Percentiles rank a stretch among this genome's conserved stretches.
These are phyloP conservation scores for Plasmopara viticola DNA, from an alignment of 352 stramenopile genomes.

Conservation along the genomic window DNA sequence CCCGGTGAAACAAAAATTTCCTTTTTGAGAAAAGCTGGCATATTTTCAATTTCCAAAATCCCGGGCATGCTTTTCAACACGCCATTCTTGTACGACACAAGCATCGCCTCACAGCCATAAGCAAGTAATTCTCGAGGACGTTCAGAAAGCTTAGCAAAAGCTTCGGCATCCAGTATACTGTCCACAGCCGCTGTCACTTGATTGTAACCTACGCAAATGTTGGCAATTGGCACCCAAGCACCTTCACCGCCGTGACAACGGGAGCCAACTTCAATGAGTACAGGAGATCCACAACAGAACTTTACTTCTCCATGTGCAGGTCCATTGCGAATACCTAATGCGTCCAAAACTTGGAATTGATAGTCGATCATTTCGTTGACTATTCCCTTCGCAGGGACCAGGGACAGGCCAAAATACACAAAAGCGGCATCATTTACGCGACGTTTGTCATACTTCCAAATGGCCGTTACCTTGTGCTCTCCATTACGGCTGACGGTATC, in stretches of 20 bases:
- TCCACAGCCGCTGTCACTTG: constrained; percentile 90
- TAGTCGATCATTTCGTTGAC: constrained; percentile 82
- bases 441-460: constrained; percentile 98
- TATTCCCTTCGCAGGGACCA: constrained; percentile 59
- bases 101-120: constrained; percentile 90
- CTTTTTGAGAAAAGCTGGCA: constrained; percentile 90
- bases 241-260: constrained; percentile 94
- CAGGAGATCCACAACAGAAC: constrained; percentile 77
- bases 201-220: constrained; percentile 90
- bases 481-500: constrained; percentile 92
- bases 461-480: constrained; percentile 91
- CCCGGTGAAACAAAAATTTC: constrained; percentile 85
- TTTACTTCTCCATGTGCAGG: constrained; percentile 82
- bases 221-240: constrained; percentile 88
- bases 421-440: constrained; percentile 91
- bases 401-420: constrained; percentile 89
- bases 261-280: constrained; percentile 94
- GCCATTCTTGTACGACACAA: constrained; percentile 90
- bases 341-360: constrained; percentile 72
- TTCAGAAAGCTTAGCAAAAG: constrained; percentile 56
- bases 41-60: constrained; percentile 85
- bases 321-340: constrained; percentile 65
- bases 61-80: constrained; percentile 88
- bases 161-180: constrained; percentile 54
- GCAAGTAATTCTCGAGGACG: constrained; percentile 64